Base-by-base conservation (phyloP, 2,329 filamentous ascomycete genomes). In the Pyrenochaeta sp. region DNA sequence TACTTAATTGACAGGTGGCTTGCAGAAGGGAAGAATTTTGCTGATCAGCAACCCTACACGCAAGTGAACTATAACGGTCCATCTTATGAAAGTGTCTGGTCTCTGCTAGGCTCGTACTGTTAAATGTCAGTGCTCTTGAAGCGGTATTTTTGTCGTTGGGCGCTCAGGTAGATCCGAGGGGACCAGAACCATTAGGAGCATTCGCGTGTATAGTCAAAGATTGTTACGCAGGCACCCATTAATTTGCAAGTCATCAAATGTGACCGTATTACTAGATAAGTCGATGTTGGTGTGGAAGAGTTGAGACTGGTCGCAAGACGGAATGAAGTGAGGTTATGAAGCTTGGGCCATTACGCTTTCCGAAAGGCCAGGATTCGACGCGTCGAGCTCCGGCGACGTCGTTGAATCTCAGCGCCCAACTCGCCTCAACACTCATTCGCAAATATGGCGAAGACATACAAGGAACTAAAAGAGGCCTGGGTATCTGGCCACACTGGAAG, bases 381-480 rank as follows among this genome's bases (percentile, higher is more conserved):
- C 67, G 64, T 64, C 58, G 12, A 56, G 40, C n/a, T 22, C 36
- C 51, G 36, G 48, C 39, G 30, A 45, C 56, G 39, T 57, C 50
- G 59, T 50, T 15, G 42, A 55, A 58, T 15, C 50, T 59, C 49
- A 50, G 48, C 62, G 52, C 49, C 54, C 53, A 65, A 63, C 57
- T 59, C 50, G 60, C 36, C 48, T 30, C 56, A 39, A 61, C 53
- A 40, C 50, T 49, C 44, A 19, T 57, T 61, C 24, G 39, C 22
- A 19, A 58, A 9, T 48, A 78, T 78, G 77, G 69, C 67, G 37
- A 75, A 76, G 52, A 89, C 85, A 79, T 97, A 97, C 83, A 99
- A 97, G 81, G 87, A 90, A 72, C 85, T 90, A 67, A 99, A 99
- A 82, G 93, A 96, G 83, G 92, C 92, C 74, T 97, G 97, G 77